Base-by-base conservation (phyloP, 2,329 filamentous ascomycete species). In the Aspergillus intermedius region DNA sequence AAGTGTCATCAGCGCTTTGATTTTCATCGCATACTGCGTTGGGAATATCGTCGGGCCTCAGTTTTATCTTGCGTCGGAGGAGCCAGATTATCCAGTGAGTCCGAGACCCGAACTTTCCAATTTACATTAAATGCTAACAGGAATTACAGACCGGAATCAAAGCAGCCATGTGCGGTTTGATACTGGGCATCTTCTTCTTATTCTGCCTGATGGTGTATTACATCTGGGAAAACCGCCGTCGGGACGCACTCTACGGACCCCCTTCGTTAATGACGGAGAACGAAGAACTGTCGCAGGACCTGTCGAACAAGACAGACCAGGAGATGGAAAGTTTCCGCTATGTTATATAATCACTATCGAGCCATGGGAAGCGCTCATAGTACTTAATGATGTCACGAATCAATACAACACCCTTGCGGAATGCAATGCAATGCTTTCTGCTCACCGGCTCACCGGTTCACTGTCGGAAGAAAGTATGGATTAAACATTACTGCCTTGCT, bases 11-110 rank as follows among this genome's bases (percentile, higher is more conserved):
- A 64, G 68, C 2, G 76, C 76, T 0, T 62, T 76, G 21, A 54
- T 80, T 15, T 80, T 80, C 48, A 72, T 74, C 0, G 77, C 61
- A 4, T 66, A 66, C 46, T 65, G 65, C 34, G 47, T 66, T 39
- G 63, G 63, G 3, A 67, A 67, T 35, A 67, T 68, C 28, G 55
- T 65, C 3, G 64, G 63, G 0, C 64, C 66, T 9, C 63, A 67
- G 35, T 62, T 67, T 39, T 68, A 66, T 44, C 42, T 64, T 10
- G 50, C 55, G 0, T 48, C 56, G 1, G 63, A 69, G 49, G 64
- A 68, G 22, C 67, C 65, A 10, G 37, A 25, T 9, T 67, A 67
- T 44, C 50, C 56, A 5, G 64, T 65, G 32, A 50, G 61, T 61
- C 37, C 17, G n/a, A 19, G 17, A 4, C 15, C 9, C 10, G 13